Evolutionary conservation across 768 basidiomycete genomes (phyloP), one percentile per base, ranked within the genome.

Genomic region (Paxillus involutus): DNA sequence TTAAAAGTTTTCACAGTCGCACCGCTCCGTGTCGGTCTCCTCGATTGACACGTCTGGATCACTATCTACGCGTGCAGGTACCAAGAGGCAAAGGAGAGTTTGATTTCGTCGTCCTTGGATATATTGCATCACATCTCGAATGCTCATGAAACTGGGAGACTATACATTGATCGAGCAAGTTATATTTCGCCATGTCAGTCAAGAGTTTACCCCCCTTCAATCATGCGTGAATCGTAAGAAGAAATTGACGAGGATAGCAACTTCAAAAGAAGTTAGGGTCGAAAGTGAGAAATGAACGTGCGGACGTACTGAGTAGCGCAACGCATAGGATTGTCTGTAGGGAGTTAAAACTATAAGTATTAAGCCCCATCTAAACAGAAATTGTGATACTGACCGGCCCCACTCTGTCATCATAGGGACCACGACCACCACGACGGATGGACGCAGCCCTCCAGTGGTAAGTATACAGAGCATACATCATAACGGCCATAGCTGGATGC

Each of bases 391-490:
- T 73, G 66, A 97, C 94, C 35, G 95, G 95, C 32, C 95, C 96
- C 47, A 97, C 71, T 51, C 97, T 82, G 72, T 99, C 97, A 64
- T 99, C 97, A 70, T 98, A 98, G 7, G 96, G 95, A 8, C 94
- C 95, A 53, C 91, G 82, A 10, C 94, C 93, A 44, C 96, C 91
- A 35, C 84, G 78, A 47, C 95, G 85, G 66, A 99, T 99, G 24
- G 94, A 90, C 26, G 85, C 83, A 7, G 96, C 97, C 58, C 97
- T 84, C 92, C 94, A 96, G 68, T 98, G 96, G 69, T 94, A 99
- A 40, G 94, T 93, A 61, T 89, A 88, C 13, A 99, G 73, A 2
- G 97, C 96, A 70, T 99, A 99, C 10, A 91, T 68, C 97, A 99
- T 98, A 55, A 98, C 94, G 19, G 84, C 91, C 85, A 98, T 91